Conservation (phyloP, 495 filamentous ascomycete genomes). For the Penicillium macrosclerotiorum region DNA sequence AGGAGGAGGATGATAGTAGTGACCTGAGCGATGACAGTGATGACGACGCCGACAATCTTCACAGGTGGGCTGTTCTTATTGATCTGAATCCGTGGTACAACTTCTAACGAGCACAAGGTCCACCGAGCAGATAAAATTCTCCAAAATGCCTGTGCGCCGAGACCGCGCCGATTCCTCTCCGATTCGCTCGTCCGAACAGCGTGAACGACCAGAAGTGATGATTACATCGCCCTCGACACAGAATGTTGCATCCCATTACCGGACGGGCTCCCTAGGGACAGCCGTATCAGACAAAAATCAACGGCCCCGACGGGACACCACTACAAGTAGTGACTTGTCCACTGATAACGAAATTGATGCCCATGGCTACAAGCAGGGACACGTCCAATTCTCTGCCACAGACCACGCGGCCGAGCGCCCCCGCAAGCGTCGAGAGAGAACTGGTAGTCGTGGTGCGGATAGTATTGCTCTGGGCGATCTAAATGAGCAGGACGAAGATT, state of each 20-base stretch:
- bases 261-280: slow-evolving; percentile 74
- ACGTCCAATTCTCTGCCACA: slow-evolving; percentile 50
- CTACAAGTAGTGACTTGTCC: slow-evolving; percentile 88
- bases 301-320: slow-evolving; percentile 76
- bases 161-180: slow-evolving; percentile 82
- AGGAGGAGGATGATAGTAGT: slow-evolving; percentile 95
- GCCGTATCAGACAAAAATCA: slow-evolving; percentile 67
- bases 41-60: slow-evolving; percentile 66
- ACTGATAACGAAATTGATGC: slow-evolving; percentile 84
- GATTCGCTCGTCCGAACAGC: slow-evolving; percentile 55
- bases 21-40: slow-evolving; percentile 96
- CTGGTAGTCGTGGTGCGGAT: slow-evolving; percentile 49
- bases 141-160: slow-evolving; percentile 87
- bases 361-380: slow-evolving; percentile 60
- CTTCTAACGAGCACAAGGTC: slow-evolving; percentile 39
- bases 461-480: slow-evolving; percentile 34
- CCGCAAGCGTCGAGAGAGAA: slow-evolving; percentile 57
- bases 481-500: slow-evolving; percentile 57
- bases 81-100: not conserved
- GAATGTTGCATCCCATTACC: slow-evolving; percentile 45
- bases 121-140: slow-evolving; percentile 85
- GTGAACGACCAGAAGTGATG: slow-evolving; percentile 53
- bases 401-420: slow-evolving; percentile 58
- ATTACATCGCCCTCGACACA: slow-evolving; percentile 54
- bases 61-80: slow-evolving; percentile 30